These are phyloP conservation scores for Pelargonium citronellum DNA, from an alignment of 441 rosid species.

Conservation along the genomic window DNA sequence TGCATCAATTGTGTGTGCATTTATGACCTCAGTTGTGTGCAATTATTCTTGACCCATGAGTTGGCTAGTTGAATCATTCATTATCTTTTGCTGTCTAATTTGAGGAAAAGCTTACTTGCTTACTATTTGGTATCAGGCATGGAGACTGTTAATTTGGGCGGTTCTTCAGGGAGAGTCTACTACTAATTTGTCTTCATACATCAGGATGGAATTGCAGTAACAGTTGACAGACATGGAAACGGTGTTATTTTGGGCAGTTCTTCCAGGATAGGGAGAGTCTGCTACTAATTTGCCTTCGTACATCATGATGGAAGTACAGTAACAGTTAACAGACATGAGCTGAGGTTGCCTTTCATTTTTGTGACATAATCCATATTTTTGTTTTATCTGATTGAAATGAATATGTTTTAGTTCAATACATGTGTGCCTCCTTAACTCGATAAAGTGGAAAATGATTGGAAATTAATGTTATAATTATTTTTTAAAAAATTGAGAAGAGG, in stretches of 20 bases:
- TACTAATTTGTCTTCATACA: constrained; percentile 43
- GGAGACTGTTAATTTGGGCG: constrained; percentile 58
- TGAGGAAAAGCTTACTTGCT: constrained; percentile 54
- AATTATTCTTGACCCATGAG: constrained; percentile 9
- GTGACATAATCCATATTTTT: constrained; percentile 20
- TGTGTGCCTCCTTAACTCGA: constrained; percentile 4
- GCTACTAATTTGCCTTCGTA: constrained; percentile 36
- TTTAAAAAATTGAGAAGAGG: no score
- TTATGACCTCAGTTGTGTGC: constrained; percentile 31
- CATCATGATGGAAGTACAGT: constrained; percentile 63
- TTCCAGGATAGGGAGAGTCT: constrained; percentile 46
- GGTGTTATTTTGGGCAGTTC: constrained; percentile 70
- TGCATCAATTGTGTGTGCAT: constrained; percentile 28
- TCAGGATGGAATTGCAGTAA: constrained; percentile 59
- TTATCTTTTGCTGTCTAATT: constrained; percentile 23
- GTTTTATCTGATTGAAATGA: background rate
- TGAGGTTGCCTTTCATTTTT: constrained; percentile 50
- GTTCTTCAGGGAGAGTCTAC: constrained; percentile 46
- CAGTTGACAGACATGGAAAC: constrained; percentile 38
- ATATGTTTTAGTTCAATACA: background rate
- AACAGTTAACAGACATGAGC: constrained; percentile 48
- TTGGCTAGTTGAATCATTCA: constrained; percentile 19
- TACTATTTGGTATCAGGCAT: constrained; percentile 39
- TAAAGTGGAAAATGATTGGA: background rate
- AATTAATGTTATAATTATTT: no score